Evolutionary conservation across 1,284 basidiomycete genomes (phyloP).

Genomic region (Leucoagaricus sp.): DNA sequence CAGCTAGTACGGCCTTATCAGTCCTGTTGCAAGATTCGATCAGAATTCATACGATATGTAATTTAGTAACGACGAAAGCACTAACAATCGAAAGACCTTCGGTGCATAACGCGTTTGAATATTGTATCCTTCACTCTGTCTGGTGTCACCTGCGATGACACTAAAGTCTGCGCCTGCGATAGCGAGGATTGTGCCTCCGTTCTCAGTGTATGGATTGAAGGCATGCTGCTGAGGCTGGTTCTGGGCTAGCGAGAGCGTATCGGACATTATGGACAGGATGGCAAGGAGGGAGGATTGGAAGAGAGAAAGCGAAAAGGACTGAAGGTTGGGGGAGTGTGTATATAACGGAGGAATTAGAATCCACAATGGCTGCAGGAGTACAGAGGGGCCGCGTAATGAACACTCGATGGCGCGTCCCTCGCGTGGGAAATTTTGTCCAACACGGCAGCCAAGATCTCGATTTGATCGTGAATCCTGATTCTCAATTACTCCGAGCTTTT

Average conservation of each 20-base stretch:
- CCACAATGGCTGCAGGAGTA: conserved; percentile 10
- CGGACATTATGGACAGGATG: conserved; percentile 21
- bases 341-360: conserved; percentile 17
- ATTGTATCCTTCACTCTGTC: conserved; percentile 91
- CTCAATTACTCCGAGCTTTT: conserved; percentile 26
- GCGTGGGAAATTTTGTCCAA: conserved; percentile 29
- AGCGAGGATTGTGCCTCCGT: conserved; percentile 93
- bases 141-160: conserved; percentile 92
- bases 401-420: conserved; percentile 30
- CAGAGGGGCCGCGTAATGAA: conserved; percentile 35
- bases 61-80: conserved; percentile 20
- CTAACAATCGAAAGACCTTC: conserved; percentile 83
- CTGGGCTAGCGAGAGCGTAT: conserved; percentile 34
- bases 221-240: conserved; percentile 50
- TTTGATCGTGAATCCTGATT: conserved; percentile 15
- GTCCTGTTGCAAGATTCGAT: conserved; percentile 54
- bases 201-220: conserved; percentile 89
- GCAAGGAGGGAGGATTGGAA: not conserved
- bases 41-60: conserved; percentile 7
- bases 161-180: conserved; percentile 91
- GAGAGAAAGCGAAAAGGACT: conserved; percentile 7
- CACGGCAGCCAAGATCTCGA: not conserved
- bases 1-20: conserved; percentile 89
- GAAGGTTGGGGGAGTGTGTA: conserved; percentile 14
- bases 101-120: conserved; percentile 97